phyloP scores from a whole-genome alignment of 176 grass and related monocot genomes.

The Raddia guianensis region DNA sequence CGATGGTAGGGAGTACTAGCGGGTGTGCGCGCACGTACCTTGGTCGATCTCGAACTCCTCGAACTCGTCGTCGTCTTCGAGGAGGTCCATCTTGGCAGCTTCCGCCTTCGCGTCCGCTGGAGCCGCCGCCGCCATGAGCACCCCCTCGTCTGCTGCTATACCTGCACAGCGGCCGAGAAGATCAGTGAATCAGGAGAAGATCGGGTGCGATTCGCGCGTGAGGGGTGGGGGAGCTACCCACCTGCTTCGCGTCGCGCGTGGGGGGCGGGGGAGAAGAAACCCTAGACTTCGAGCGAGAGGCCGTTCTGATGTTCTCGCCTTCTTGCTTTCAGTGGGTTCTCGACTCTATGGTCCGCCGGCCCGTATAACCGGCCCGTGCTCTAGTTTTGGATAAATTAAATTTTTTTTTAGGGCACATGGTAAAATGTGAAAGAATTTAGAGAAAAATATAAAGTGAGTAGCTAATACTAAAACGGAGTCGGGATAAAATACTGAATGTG shows the following conservation, averaged over 20 bases:
- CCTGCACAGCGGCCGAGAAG: slow-evolving; percentile 1
- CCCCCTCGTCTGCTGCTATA: background rate
- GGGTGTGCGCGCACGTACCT: slow-evolving; percentile 14
- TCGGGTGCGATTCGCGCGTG: background rate
- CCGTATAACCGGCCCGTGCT: too few species aligned
- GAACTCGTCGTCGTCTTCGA: slow-evolving; percentile 80
- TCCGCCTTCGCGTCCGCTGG: slow-evolving; percentile 57
- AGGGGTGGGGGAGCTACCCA: background rate
- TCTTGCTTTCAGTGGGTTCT: too few species aligned
- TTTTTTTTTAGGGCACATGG: too few species aligned
- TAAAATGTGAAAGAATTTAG: too few species aligned
- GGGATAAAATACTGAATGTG: too few species aligned
- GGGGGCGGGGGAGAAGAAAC: slow-evolving; percentile 29
- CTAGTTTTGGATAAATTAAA: too few species aligned
- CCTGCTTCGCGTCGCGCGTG: background rate
- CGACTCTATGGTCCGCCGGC: too few species aligned
- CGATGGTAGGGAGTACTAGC: background rate
- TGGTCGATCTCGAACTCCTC: slow-evolving; percentile 78
- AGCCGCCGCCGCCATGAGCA: slow-evolving; percentile 43
- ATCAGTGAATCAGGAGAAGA: background rate
- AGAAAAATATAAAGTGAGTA: too few species aligned
- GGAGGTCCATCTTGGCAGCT: slow-evolving; percentile 63
- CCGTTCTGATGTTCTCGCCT: background rate
- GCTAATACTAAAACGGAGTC: too few species aligned
- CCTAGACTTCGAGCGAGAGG: slow-evolving; percentile 31